phyloP scores from a whole-genome alignment of 148 eudicot genomes.

The Diospyros lotus region DNA sequence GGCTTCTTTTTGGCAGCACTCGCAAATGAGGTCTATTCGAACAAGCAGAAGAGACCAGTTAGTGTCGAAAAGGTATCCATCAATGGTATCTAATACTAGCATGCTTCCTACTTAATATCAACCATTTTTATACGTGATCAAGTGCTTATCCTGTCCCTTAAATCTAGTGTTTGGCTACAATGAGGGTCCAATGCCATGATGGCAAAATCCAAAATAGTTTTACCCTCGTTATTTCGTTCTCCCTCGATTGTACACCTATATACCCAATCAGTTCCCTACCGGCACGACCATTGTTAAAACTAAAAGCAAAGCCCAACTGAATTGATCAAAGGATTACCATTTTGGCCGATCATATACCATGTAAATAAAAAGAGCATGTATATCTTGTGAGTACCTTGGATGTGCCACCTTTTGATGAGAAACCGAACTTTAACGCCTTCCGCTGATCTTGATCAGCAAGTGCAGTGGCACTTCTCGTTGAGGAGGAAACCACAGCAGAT shows the following conservation, averaged over 20 bases:
- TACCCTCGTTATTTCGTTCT: no score
- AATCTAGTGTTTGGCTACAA: no score
- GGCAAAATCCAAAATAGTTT: no score
- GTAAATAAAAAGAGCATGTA: neutral
- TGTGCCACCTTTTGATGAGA: constrained; percentile 68
- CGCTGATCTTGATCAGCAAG: constrained; percentile 75
- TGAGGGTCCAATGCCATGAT: no score
- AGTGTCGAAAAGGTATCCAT: constrained; percentile 1
- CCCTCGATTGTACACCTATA: no score
- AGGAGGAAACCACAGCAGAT: constrained; percentile 27
- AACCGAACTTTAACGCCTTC: constrained; percentile 82
- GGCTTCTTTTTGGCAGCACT: constrained; percentile 59
- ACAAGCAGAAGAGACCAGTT: constrained; percentile 12
- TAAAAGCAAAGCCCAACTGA: neutral
- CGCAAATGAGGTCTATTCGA: constrained; percentile 35
- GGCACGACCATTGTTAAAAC: no score
- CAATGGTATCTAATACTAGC: neutral
- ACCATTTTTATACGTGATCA: no score
- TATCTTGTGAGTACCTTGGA: constrained; percentile 48
- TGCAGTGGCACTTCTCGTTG: constrained; percentile 36
- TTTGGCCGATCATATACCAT: neutral
- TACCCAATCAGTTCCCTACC: no score
- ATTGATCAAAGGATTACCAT: neutral
- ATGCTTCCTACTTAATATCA: neutral
- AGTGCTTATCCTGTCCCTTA: no score